Evolutionary conservation across 768 basidiomycete genomes (phyloP).

Genomic region (Paxillus involutus): DNA sequence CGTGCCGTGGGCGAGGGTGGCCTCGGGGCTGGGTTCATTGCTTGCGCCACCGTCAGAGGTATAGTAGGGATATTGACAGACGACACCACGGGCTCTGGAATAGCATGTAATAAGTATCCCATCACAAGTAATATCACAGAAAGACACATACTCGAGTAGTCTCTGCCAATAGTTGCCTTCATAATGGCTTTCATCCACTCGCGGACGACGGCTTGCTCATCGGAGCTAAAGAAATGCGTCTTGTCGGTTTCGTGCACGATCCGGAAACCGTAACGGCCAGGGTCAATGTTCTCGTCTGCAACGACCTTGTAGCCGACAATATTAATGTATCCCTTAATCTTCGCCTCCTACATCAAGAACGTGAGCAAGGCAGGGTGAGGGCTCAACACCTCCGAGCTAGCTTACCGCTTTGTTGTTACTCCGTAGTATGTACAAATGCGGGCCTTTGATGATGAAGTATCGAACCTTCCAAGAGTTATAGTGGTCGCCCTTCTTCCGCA

Average conservation of each 20-base stretch:
- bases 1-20: constrained; percentile 91
- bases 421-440: constrained; percentile 85
- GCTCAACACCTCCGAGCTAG: background rate
- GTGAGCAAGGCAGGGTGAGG: background rate
- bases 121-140: background rate
- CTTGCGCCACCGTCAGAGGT: constrained; percentile 89
- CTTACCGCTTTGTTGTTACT: constrained; percentile 57
- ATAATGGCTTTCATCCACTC: constrained; percentile 99
- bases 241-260: constrained; percentile 88
- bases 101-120: constrained; percentile 1
- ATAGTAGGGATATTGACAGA: constrained; percentile 98
- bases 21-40: constrained; percentile 93
- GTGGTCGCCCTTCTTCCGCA: constrained; percentile 92
- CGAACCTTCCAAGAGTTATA: constrained; percentile 92
- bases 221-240: constrained; percentile 88
- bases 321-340: constrained; percentile 96
- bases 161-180: constrained; percentile 96
- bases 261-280: constrained; percentile 93
- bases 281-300: constrained; percentile 88
- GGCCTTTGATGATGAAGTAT: constrained; percentile 91
- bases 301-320: constrained; percentile 90
- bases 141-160: constrained; percentile 77
- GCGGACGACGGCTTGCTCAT: constrained; percentile 81
- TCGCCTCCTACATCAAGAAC: constrained; percentile 63
- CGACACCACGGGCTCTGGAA: constrained; percentile 85